Evolutionary conservation across 1,284 basidiomycete genomes (phyloP), one percentile per base, ranked within the genome.

Genomic region (Volvariella volvacea): DNA sequence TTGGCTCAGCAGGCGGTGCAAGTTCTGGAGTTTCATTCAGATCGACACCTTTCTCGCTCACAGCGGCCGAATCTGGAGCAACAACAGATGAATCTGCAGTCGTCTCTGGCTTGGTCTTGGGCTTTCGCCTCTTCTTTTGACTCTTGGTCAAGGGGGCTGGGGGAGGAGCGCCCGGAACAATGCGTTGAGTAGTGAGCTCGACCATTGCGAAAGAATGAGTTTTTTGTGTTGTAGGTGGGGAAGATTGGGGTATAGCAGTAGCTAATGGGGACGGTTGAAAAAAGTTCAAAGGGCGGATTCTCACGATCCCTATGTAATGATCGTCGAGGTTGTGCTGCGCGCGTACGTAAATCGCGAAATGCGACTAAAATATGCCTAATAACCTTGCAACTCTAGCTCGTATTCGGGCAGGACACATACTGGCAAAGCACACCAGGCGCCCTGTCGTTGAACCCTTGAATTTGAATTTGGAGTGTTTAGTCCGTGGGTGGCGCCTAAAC

Each of bases 151-250:
- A 51, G 0, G 75, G 61, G 9, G 70, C 53, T 21, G 80, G 76
- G 1, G 80, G 78, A 43, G 79, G 83, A 12, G 87, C 87, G 39
- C 86, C 87, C 15, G 87, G 87, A 41, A 90, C 71, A 49, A 81
- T 58, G 47, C 85, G 82, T 25, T 57, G 61, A n/a, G 60, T 10
- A 25, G 16, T 33, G 64, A 7, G 34, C 19, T 36, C 52, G 34
- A 68, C 6, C 34, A 36, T 36, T 6, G 25, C 25, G 36, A 39
- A 44, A 51, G 41, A 44, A 46, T 25, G 47, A 30, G 22, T 49
- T 52, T 50, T 48, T 46, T 37, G 39, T 44, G 45, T 43, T 48
- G 49, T 51, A 50, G 41, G 49, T 46, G 49, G 49, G 50, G 46
- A 40, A 38, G 46, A 48, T 34, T 52, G 50, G 50, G 52, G 42